Percentiles rank a stretch among this genome's conserved stretches.
These are phyloP conservation scores for Ustilago tritici DNA, from an alignment of 1,284 basidiomycete species.

Conservation along the genomic window DNA sequence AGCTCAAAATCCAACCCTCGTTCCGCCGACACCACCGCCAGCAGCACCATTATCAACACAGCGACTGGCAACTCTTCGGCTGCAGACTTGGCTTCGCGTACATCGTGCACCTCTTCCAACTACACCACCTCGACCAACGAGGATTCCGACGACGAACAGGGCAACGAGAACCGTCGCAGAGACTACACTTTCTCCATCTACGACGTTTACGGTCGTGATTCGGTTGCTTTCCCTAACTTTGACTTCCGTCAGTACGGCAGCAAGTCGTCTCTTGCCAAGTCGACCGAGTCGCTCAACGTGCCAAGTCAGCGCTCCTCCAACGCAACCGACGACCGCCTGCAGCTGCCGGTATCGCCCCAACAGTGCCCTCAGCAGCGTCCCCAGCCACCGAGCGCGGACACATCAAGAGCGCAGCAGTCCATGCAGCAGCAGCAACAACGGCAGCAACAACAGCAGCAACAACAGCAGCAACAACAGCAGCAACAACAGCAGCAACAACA, in stretches of 20 bases:
- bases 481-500: constrained; percentile 14
- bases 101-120: constrained; percentile 47
- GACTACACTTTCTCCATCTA: constrained; percentile 66
- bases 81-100: constrained; percentile 26
- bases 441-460: constrained; percentile 11
- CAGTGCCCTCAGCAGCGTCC: constrained; percentile 23
- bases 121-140: constrained; percentile 55
- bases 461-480: not conserved
- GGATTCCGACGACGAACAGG: constrained; percentile 57
- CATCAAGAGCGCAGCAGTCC: not conserved
- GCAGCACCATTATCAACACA: constrained; percentile 13
- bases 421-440: constrained; percentile 6
- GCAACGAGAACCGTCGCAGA: constrained; percentile 31
- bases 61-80: constrained; percentile 15
- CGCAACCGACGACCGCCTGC: constrained; percentile 29
- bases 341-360: constrained; percentile 31
- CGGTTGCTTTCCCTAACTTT: constrained; percentile 66
- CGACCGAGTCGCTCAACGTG: constrained; percentile 44
- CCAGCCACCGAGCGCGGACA: constrained; percentile 6
- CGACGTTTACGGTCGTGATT: constrained; percentile 66
- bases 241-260: constrained; percentile 50
- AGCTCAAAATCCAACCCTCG: constrained; percentile 27
- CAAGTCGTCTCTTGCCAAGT: constrained; percentile 44
- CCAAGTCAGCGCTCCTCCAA: constrained; percentile 25
- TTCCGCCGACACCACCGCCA: constrained; percentile 13